Percentiles rank a stretch among this genome's conserved stretches.
phyloP scores from a whole-genome alignment of 345 rosid genomes.

The Gossypioides kirkii region DNA sequence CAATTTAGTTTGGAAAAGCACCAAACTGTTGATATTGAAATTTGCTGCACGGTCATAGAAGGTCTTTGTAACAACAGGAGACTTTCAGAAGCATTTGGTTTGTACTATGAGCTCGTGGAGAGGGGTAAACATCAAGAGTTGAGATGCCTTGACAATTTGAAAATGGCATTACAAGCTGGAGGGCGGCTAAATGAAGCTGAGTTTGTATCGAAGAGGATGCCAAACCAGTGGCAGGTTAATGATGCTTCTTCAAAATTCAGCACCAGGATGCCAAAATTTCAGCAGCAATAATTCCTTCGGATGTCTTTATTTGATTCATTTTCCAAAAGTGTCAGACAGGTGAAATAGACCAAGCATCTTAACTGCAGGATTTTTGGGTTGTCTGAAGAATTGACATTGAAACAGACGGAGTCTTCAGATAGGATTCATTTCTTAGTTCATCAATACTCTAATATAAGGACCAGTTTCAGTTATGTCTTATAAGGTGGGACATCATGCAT shows the following conservation, averaged over 20 bases:
- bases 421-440: not conserved
- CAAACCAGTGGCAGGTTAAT: slow-evolving; percentile 12
- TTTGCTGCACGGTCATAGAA: slow-evolving; percentile 44
- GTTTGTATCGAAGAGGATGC: slow-evolving; percentile 62
- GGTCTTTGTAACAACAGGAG: slow-evolving; percentile 55
- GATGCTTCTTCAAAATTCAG: slow-evolving; percentile 3
- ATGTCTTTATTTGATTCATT: not conserved
- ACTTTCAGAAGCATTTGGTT: slow-evolving; percentile 57
- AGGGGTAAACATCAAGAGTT: slow-evolving; percentile 43
- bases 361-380: not conserved
- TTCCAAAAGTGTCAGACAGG: not conserved
- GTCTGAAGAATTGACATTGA: not conserved
- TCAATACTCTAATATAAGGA: not conserved
- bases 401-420: not conserved
- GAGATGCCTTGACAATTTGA: slow-evolving; percentile 48
- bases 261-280: not conserved
- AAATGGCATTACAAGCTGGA: slow-evolving; percentile 43
- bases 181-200: slow-evolving; percentile 49
- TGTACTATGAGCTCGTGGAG: slow-evolving; percentile 66
- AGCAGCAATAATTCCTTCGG: not conserved
- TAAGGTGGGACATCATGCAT: not conserved
- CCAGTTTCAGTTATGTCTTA: not conserved
- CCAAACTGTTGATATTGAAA: slow-evolving; percentile 33
- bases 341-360: not conserved
- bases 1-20: slow-evolving; percentile 55